Conservation (phyloP, 179 eudicot genomes). For the Gypsophila paniculata region DNA sequence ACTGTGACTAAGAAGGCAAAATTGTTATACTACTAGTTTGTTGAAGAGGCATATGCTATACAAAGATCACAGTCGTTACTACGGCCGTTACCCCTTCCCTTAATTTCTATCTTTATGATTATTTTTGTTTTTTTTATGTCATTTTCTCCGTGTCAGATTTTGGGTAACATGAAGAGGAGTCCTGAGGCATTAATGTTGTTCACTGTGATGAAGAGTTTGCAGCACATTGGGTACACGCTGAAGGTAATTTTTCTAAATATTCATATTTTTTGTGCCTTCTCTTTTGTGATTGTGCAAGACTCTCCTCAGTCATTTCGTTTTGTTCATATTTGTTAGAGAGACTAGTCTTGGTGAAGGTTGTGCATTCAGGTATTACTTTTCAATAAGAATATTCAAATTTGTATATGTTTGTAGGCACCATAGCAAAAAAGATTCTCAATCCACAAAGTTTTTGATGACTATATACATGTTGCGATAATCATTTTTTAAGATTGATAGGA, state of each 20-base stretch:
- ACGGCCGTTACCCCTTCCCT: not conserved
- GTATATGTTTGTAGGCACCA: not conserved
- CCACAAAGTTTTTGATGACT: too few species aligned
- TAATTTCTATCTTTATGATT: too few species aligned
- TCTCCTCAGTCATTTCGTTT: not conserved
- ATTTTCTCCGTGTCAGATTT: conserved; percentile 41
- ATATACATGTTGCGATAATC: not conserved
- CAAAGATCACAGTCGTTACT: not conserved
- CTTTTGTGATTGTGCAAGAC: conserved; percentile 2
- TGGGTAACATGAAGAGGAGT: conserved; percentile 68
- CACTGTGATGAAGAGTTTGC: conserved; percentile 73
- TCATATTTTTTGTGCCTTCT: not conserved
- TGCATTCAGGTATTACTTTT: not conserved
- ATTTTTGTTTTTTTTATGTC: not conserved
- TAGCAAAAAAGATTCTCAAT: too few species aligned
- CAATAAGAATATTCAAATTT: not conserved
- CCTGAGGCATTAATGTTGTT: conserved; percentile 63
- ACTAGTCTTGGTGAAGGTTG: conserved; percentile 1
- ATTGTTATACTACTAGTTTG: not conserved
- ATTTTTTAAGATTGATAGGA: conserved; percentile 4
- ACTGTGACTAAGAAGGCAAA: not conserved
- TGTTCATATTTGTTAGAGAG: not conserved
- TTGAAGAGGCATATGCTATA: not conserved
- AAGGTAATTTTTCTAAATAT: conserved; percentile 44
- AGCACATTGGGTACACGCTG: conserved; percentile 57